Base-by-base conservation (phyloP, 352 stramenopile genomes). In the Stephanocyclus meneghinianus region DNA sequence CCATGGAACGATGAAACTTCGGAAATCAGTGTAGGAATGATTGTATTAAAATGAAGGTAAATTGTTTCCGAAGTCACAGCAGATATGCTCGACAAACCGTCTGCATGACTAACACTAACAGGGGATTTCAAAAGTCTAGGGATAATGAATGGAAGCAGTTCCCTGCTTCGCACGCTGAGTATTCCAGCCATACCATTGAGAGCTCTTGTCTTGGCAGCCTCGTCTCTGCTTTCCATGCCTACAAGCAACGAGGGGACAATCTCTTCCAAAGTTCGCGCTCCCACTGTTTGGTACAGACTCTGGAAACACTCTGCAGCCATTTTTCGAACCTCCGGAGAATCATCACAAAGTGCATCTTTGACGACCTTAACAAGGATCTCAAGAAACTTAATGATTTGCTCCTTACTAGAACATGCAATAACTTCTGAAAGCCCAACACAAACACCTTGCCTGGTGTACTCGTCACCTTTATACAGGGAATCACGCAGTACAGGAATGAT, bases 351-450 rank as follows among this genome's bases (percentile, higher is more conserved):
- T 13, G 97, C 97, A 76, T 98, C 95, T 86, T 99, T 92, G n/a
- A 99, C 90, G 13, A 97, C 96, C 80, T 97, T 94, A 29, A 99
- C 94, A 51, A 99, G 92, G 59, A 96, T 98, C 71, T 95, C 93
- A 51, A 99, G 93, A 81, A 98, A 99, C 71, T 98, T 96, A 55
- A 98, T 93, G 59, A 99, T 95, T 71, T 96, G 89, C 55, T 97
- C 96, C 84, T 98, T 98, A 44, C 92, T 98, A 32, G 96, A 98
- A 81, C 95, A 98, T 61, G 96, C 92, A 65, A 99, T 98, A 47
- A 99, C 95, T 90, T 99, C 97, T 8, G 97, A 91, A 51, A 99
- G 90, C 70, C 97, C 98, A 42, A 99, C 93, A 86, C 97, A 99
- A 32, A 98, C 97, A 68, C 98, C 98, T 76, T 98, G 93, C 6